Evolutionary conservation across 2,329 filamentous ascomycete species (phyloP).

Genomic region (Neurospora crassa): DNA sequence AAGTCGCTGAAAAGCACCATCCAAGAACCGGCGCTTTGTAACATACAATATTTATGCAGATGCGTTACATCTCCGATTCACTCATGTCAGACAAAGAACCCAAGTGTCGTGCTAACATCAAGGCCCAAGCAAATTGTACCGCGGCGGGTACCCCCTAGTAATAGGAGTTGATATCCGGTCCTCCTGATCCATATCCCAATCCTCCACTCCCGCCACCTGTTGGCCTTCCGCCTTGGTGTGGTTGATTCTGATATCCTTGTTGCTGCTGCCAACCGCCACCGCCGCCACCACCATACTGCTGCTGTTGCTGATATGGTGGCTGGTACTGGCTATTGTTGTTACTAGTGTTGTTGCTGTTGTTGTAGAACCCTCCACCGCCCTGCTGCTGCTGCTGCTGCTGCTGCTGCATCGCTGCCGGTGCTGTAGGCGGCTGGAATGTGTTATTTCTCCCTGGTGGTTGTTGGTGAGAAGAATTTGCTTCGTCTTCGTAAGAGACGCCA

Average conservation of each 20-base stretch:
- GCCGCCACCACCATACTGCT: background rate
- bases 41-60: background rate
- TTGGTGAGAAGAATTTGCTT: background rate
- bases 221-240: background rate
- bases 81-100: background rate
- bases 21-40: background rate
- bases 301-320: background rate
- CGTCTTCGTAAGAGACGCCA: conserved; percentile 40
- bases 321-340: background rate
- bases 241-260: background rate
- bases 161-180: background rate
- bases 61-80: background rate
- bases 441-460: background rate
- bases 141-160: background rate
- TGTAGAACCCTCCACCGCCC: background rate
- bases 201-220: background rate
- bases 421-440: background rate
- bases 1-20: background rate
- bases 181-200: background rate
- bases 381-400: background rate
- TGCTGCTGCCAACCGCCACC: background rate
- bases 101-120: background rate
- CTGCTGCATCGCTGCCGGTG: background rate
- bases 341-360: background rate
- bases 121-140: background rate